Evolutionary conservation across 1,284 basidiomycete genomes (phyloP).

Genomic region (Malassezia slooffiae): DNA sequence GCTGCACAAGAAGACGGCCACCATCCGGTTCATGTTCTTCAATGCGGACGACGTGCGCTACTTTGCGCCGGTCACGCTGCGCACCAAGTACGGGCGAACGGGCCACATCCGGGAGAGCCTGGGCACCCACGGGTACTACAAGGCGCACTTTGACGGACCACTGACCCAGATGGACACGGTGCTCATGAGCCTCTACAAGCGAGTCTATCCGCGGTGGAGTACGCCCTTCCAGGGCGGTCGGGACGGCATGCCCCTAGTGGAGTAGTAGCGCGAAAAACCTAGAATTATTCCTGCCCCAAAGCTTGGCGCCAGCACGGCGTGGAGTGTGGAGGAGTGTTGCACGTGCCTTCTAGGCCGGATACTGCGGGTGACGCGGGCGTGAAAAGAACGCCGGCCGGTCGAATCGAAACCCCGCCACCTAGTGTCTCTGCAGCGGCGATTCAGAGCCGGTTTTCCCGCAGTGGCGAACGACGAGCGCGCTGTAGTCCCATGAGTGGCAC

Average conservation of each 20-base stretch:
- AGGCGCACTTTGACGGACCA: constrained; percentile 88
- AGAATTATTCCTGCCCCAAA: too few species aligned
- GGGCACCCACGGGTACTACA: constrained; percentile 97
- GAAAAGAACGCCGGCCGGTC: too few species aligned
- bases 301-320: too few species aligned
- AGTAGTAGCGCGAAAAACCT: too few species aligned
- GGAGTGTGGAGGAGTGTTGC: too few species aligned
- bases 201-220: constrained; percentile 16
- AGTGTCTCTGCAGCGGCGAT: too few species aligned
- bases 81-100: constrained; percentile 82
- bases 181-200: constrained; percentile 32
- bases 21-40: constrained; percentile 98
- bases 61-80: constrained; percentile 81
- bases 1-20: constrained; percentile 93
- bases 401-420: too few species aligned
- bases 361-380: too few species aligned
- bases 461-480: too few species aligned
- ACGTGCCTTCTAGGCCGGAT: too few species aligned
- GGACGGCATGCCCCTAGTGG: constrained; percentile 4
- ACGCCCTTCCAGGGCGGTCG: constrained; percentile 3
- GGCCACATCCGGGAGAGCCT: constrained; percentile 82
- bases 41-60: constrained; percentile 85
- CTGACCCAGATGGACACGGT: constrained; percentile 69
- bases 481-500: too few species aligned
- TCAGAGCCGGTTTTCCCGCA: too few species aligned